Evolutionary conservation across 208 protist genomes (phyloP).

Genomic region (Acanthamoeba healyi): DNA sequence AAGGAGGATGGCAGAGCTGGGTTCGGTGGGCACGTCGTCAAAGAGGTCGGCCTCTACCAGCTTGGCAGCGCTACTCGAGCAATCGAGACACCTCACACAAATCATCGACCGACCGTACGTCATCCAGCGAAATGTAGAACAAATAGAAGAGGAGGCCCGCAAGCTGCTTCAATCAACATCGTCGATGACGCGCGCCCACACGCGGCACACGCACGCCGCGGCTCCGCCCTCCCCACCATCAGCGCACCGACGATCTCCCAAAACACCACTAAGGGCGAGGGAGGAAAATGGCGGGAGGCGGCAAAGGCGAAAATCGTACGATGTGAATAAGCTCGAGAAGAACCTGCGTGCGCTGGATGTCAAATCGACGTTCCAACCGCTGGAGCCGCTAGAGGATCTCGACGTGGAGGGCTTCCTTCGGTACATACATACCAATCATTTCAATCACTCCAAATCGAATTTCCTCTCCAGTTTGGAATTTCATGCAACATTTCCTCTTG

Average conservation of each 20-base stretch:
- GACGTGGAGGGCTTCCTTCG: constrained; percentile 10
- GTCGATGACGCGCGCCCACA: neutral
- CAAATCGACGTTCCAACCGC: constrained; percentile 18
- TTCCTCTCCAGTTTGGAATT: neutral
- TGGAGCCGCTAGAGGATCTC: constrained; percentile 30
- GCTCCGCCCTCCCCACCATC: neutral
- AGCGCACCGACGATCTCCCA: neutral
- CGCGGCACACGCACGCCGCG: neutral
- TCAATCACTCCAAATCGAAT: neutral
- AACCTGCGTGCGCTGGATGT: constrained; percentile 25
- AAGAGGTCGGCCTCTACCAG: neutral
- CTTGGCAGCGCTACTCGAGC: neutral
- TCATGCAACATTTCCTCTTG: too few relatives aligned
- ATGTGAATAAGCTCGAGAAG: constrained; percentile 26
- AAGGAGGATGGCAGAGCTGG: neutral
- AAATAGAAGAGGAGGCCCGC: constrained; percentile 48
- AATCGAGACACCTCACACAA: constrained; percentile 32
- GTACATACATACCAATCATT: neutral
- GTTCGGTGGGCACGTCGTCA: neutral
- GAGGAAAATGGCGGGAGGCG: neutral
- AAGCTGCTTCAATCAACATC: constrained; percentile 24
- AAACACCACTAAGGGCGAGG: neutral
- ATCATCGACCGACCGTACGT: constrained; percentile 30
- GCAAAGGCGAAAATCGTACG: neutral
- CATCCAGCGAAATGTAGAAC: constrained; percentile 49